These are phyloP conservation scores for Murraya paniculata DNA, from an alignment of 345 rosid species.

Conservation along the genomic window DNA sequence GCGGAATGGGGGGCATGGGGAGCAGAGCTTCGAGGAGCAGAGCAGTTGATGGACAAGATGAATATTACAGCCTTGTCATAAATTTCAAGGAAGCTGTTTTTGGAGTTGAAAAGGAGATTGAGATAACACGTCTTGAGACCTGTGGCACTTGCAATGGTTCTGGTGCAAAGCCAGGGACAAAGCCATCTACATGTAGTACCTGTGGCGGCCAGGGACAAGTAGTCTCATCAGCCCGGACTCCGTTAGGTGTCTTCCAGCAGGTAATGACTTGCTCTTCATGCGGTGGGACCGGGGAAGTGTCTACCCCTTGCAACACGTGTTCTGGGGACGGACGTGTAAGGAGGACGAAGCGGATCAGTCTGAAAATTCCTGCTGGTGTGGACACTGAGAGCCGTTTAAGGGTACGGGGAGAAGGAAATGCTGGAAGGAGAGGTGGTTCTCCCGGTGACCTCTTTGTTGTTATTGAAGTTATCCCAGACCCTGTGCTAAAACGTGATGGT, in stretches of 20 bases:
- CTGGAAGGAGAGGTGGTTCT: conserved; percentile 91
- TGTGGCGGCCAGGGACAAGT: conserved; percentile 99
- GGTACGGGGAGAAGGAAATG: conserved; percentile 92
- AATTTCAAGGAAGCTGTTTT: conserved; percentile 94
- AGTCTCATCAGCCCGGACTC: conserved; percentile 84
- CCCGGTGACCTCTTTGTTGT: conserved; percentile 86
- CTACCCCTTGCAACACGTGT: conserved; percentile 71
- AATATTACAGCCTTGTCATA: conserved; percentile 73
- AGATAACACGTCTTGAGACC: conserved; percentile 80
- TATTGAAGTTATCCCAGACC: conserved; percentile 82
- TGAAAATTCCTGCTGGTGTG: conserved; percentile 95
- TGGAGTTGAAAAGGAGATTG: conserved; percentile 91
- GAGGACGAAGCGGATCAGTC: conserved; percentile 81
- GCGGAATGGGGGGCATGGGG: conserved; percentile 74
- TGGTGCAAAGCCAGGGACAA: conserved; percentile 86
- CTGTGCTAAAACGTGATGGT: conserved; percentile 80
- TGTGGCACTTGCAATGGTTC: conserved; percentile 91
- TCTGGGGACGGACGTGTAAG: conserved; percentile 93
- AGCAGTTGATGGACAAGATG: conserved; percentile 88
- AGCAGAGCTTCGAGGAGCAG: conserved; percentile 71
- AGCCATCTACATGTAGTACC: conserved; percentile 72
- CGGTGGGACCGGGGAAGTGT: conserved; percentile 76
- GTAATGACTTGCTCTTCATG: conserved; percentile 92
- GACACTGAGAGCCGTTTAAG: conserved; percentile 93
- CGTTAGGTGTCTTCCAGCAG: conserved; percentile 96